Base-by-base conservation (phyloP, 176 grass and related monocot genomes). In the Neostapfia colusana region DNA sequence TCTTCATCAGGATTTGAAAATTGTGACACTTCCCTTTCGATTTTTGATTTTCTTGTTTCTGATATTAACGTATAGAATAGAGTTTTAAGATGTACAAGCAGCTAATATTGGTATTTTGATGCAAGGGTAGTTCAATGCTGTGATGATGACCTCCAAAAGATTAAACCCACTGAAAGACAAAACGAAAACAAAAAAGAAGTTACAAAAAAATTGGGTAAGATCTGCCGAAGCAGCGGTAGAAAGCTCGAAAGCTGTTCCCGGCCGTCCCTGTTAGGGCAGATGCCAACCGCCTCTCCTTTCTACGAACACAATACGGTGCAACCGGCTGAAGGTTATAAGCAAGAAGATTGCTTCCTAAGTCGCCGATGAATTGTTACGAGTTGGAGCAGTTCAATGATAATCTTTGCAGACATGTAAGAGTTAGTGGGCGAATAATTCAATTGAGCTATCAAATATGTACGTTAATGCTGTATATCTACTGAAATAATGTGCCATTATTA, bases 241-340 rank as follows among this genome's bases (percentile, higher is more conserved):
- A 71, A 82, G 85, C 70, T 53, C 73, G 28, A 85, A 85, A 24
- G 66, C 88, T 62, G 6, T 62, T 93, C 80, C n/a, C n/a, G n/a
- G n/a, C 85, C 90, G 93, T 85, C 85, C 88, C 80, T 97, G 84
- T 87, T 81, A 87, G 84, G 91, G 86, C 87, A 88, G 91, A 97
- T 88, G 94, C 91, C 94, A 93, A 93, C 86, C 86, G 69, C 91
- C 91, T 91, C 94, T 93, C 88, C 90, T 91, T 93, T 93, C 57
- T 65, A 85, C 76, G 83, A 88, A 90, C 83, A 90, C 76, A 0
- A 1, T 2, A 20, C 0, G 1, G 0, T 0, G 1, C 0, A 8
- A 1, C 50, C n/a, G 50, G 5, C 18, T 53, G 0, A n/a, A 53
- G 20, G 1, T 53, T 53, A 53, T 53, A 53, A 53, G 18, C 50